phyloP scores from a whole-genome alignment of 208 protist genomes.

The Leishmania major region DNA sequence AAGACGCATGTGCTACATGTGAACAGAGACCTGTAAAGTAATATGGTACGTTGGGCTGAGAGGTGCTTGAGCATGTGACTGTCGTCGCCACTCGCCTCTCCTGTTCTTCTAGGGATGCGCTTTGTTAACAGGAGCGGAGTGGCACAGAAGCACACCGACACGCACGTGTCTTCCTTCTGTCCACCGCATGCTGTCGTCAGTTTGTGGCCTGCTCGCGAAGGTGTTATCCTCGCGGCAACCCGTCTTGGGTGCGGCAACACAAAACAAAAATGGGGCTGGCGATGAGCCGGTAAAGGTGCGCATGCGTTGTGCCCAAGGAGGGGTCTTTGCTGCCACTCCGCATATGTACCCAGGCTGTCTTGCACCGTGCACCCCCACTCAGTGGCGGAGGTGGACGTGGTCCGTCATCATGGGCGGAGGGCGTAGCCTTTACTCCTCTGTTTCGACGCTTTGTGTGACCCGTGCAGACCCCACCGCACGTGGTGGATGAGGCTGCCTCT shows the following conservation, averaged over 20 bases:
- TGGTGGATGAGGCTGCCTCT: background rate
- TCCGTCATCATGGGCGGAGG: background rate
- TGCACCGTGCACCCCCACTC: background rate
- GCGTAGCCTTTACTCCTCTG: background rate
- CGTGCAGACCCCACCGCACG: background rate
- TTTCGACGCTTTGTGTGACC: background rate
- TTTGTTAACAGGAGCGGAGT: background rate
- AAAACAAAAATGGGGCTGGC: background rate
- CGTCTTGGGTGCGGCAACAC: background rate
- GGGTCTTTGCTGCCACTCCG: background rate
- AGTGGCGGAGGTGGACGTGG: background rate
- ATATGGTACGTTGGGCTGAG: background rate
- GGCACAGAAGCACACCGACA: background rate
- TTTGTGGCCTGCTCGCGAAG: background rate
- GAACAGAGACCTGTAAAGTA: background rate
- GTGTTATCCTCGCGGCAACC: background rate
- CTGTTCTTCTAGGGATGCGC: background rate
- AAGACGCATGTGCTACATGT: background rate
- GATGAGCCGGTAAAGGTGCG: background rate
- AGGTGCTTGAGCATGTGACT: background rate
- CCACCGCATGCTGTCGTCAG: background rate
- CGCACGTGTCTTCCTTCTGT: background rate
- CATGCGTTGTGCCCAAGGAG: background rate
- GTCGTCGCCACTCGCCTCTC: background rate
- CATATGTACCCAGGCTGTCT: background rate